Base-by-base conservation (phyloP, 805 yeast genomes). In the Debaryomyces prosopidis region DNA sequence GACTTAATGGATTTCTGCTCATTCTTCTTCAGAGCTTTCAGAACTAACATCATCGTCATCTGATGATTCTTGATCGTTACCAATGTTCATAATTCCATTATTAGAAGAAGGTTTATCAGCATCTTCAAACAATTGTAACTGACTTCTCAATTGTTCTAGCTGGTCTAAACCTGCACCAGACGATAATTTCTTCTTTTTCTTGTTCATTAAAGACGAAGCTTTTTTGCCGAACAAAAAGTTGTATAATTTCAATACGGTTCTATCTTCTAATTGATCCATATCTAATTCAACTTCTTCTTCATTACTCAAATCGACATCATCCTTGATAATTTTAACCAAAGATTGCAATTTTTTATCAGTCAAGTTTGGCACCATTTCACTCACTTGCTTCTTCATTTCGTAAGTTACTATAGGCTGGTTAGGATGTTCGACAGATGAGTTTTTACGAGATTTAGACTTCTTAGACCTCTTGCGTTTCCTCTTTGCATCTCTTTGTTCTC, bases 221-320 rank as follows among this genome's bases (percentile, higher is more conserved):
- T 68, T 69, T 53, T 68, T 68, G 31, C 75, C 76, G 51, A 72
- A 71, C 54, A 94, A 89, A 55, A 85, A 87, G 63, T 86, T 85
- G 75, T 90, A 92, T 51, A 94, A 73, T 59, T 88, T 87, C 62
- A 88, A 69, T 44, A 92, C 78, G 1, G 97, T 91, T 35, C 80
- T 72, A 52, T 89, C 89, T 57, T 89, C 96, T 55, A 94, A 77
- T 66, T 86, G 86, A 63, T 94, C 97, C 84, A 94, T 87, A 66
- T 94, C 99, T 48, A 94, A 77, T 73, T 94, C 99, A 49, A 94
- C 94, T 71, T 71, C 76, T 49, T 94, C 98, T 46, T 92, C 98
- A 57, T 89, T 92, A 40, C 65, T 60, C 41, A 69, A 62, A 45
- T 69, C 73, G 42, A 73, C 62, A 56, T 79, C 82, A 63, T 87